Evolutionary conservation across 163 green algal genomes (phyloP).

Genomic region (Volvox carteri): DNA sequence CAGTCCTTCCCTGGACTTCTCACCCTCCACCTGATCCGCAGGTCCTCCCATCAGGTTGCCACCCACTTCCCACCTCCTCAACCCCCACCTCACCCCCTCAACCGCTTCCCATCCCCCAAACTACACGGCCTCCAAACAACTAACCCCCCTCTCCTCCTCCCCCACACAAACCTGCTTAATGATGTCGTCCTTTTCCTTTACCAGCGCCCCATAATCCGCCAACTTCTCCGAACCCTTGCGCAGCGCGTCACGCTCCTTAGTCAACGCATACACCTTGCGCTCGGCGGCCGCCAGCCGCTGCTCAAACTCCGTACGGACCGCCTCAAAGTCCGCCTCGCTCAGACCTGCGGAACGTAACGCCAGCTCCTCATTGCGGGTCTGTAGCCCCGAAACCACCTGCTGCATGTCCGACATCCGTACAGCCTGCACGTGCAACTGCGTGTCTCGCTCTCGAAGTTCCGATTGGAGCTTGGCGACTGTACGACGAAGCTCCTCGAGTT

Average conservation of each 20-base stretch:
- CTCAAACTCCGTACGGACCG: constrained; percentile 66
- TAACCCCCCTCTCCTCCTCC: neutral
- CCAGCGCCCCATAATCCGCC: constrained; percentile 71
- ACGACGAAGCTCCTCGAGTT: constrained; percentile 2
- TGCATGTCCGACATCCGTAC: constrained; percentile 72
- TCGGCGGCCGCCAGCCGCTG: constrained; percentile 83
- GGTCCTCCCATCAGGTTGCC: too few species aligned
- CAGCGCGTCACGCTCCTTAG: constrained; percentile 93
- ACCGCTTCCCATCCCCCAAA: neutral
- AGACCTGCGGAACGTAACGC: constrained; percentile 65
- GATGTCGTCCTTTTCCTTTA: constrained; percentile 95
- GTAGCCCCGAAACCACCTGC: constrained; percentile 61
- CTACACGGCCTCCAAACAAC: neutral
- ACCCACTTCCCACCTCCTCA: too few species aligned
- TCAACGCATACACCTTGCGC: constrained; percentile 91
- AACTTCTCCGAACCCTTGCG: constrained; percentile 78
- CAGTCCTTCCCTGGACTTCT: too few species aligned
- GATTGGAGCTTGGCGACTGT: constrained; percentile 59
- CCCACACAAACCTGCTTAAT: constrained; percentile 86
- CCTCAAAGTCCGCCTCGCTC: constrained; percentile 81
- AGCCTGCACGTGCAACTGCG: constrained; percentile 73
- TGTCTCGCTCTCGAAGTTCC: constrained; percentile 67
- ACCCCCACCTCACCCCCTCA: too few species aligned
- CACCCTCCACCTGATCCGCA: too few species aligned
- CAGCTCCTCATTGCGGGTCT: constrained; percentile 84